A percentile compares a stretch with the other conserved stretches of the same genome.
Evolutionary conservation across 129 eudicot species (phyloP).

Genomic region (Helianthus annuus): DNA sequence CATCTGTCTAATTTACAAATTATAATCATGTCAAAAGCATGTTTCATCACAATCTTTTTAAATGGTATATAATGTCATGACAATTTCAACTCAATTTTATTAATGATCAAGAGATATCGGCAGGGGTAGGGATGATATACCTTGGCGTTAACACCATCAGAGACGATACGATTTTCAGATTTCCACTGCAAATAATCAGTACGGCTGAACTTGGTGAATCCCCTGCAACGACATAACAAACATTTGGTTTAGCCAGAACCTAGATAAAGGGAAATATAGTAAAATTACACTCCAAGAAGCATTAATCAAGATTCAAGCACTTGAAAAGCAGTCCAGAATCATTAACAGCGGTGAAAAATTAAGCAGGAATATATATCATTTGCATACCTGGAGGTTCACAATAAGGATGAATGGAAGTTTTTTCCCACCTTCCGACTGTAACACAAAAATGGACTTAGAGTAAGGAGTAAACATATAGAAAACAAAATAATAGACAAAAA

Average conservation of each 20-base stretch:
- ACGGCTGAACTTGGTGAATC: too few relatives aligned
- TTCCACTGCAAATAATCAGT: too few relatives aligned
- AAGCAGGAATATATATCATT: not conserved
- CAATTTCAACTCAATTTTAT: too few relatives aligned
- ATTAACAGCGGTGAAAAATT: not conserved
- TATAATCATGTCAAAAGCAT: too few relatives aligned
- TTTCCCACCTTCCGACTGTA: conserved; percentile 88
- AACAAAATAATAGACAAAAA: not conserved
- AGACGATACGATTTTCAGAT: too few relatives aligned
- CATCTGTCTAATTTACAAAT: too few relatives aligned
- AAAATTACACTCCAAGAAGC: conserved; percentile 26
- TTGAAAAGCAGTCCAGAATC: not conserved
- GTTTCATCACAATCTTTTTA: too few relatives aligned
- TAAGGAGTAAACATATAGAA: conserved; percentile 3
- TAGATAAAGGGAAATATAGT: conserved; percentile 32
- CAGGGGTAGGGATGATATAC: too few relatives aligned
- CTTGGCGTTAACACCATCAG: too few relatives aligned
- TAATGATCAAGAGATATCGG: too few relatives aligned
- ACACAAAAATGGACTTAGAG: conserved; percentile 24
- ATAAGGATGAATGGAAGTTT: conserved; percentile 82
- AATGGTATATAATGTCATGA: too few relatives aligned
- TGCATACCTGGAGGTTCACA: conserved; percentile 83
- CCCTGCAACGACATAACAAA: too few relatives aligned
- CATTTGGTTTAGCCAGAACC: conserved; percentile 97
- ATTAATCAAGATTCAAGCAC: conserved; percentile 17